Conservation (phyloP, 306 rosid species). For the Quercus variabilis region DNA sequence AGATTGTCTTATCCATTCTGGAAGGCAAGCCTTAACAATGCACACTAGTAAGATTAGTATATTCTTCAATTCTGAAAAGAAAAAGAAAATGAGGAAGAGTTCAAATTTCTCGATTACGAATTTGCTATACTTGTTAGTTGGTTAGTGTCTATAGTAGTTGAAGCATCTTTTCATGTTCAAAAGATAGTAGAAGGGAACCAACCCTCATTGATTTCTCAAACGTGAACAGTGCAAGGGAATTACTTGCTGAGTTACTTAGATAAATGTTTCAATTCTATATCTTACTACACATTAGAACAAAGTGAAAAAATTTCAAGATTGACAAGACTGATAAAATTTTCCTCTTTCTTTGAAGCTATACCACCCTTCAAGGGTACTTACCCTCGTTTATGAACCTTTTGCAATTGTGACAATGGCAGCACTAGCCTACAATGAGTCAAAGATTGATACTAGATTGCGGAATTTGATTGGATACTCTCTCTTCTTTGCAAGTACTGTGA, state of each 20-base stretch:
- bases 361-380: slow-evolving; percentile 84
- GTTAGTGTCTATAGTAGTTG: too few species aligned
- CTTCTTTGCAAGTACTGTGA: slow-evolving; percentile 47
- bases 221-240: too few species aligned
- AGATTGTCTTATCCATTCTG: too few species aligned
- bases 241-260: background rate
- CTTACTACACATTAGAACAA: background rate
- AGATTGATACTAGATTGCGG: slow-evolving; percentile 59
- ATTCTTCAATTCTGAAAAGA: too few species aligned
- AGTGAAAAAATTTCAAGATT: background rate
- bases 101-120: too few species aligned
- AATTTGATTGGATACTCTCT: slow-evolving; percentile 59
- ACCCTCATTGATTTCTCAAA: too few species aligned
- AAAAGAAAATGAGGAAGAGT: too few species aligned
- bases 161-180: too few species aligned
- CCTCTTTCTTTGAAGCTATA: slow-evolving; percentile 37
- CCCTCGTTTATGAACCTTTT: slow-evolving; percentile 73
- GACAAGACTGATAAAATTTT: slow-evolving; percentile 6
- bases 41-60: too few species aligned
- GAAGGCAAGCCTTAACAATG: too few species aligned
- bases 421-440: slow-evolving; percentile 62
- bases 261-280: background rate
- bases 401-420: slow-evolving; percentile 52
- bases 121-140: too few species aligned
- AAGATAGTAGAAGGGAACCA: too few species aligned